phyloP scores from a whole-genome alignment of 495 filamentous ascomycete species.

The Aspergillus coremiiformis region DNA sequence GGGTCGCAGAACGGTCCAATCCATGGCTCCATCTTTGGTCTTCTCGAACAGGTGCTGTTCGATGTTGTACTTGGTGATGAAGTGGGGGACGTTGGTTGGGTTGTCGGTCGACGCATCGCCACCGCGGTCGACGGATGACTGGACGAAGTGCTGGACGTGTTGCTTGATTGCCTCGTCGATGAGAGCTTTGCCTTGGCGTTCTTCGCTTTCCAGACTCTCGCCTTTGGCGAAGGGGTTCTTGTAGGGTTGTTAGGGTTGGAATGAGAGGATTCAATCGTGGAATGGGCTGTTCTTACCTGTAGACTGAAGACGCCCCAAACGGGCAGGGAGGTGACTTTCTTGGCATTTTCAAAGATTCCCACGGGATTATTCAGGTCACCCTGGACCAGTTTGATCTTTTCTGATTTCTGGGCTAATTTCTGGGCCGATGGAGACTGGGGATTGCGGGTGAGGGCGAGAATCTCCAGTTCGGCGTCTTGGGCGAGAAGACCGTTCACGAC shows the following conservation, averaged over 20 bases:
- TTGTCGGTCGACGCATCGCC: slow-evolving; percentile 48
- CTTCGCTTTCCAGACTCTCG: slow-evolving; percentile 31
- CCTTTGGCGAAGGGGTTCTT: slow-evolving; percentile 5
- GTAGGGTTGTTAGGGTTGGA: neutral
- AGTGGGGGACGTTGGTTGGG: slow-evolving; percentile 55
- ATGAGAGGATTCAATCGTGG: too few relatives aligned
- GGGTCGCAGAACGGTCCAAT: slow-evolving; percentile 55
- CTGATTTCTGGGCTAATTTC: slow-evolving; percentile 37
- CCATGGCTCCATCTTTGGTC: slow-evolving; percentile 33
- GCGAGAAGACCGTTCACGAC: slow-evolving; percentile 51
- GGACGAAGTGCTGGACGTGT: slow-evolving; percentile 55
- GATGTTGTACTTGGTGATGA: slow-evolving; percentile 55
- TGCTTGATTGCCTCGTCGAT: slow-evolving; percentile 52
- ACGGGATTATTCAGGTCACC: slow-evolving; percentile 47
- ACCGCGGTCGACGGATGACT: slow-evolving; percentile 59
- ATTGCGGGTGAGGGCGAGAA: slow-evolving; percentile 68
- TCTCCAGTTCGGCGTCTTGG: slow-evolving; percentile 42
- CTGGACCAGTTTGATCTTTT: slow-evolving; percentile 46
- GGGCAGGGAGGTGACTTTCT: slow-evolving; percentile 31
- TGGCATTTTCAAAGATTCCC: slow-evolving; percentile 46
- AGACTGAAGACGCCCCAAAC: slow-evolving; percentile 49
- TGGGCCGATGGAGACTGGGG: slow-evolving; percentile 45
- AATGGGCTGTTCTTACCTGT: slow-evolving; percentile 31
- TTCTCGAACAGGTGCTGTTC: slow-evolving; percentile 51
- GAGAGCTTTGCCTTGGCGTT: slow-evolving; percentile 49